Percentiles rank a stretch among this genome's conserved stretches.
Conservation (phyloP, 331 rosid genomes). For the Quercus tomentella region DNA sequence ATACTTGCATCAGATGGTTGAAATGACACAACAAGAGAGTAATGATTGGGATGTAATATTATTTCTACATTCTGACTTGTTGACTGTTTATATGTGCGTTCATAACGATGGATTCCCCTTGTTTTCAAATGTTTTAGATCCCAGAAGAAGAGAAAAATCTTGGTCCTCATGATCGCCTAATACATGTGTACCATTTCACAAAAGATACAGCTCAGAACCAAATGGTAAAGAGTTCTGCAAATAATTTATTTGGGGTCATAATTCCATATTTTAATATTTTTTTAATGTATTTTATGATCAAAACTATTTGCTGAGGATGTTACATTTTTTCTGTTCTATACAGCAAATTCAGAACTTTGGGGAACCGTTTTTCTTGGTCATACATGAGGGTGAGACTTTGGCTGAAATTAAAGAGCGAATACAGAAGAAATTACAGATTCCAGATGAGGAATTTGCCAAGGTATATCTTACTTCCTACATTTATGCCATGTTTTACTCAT, state of each 20-base stretch:
- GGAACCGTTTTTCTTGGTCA: slow-evolving; percentile 91
- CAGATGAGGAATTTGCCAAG: slow-evolving; percentile 87
- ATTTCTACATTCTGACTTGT: not conserved
- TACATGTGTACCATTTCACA: slow-evolving; percentile 85
- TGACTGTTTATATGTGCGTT: not conserved
- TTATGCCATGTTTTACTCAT: not conserved
- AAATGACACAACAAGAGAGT: not conserved
- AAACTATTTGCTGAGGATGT: not conserved
- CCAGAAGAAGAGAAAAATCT: slow-evolving; percentile 90
- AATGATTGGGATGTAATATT: not conserved
- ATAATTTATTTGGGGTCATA: slow-evolving; percentile 6
- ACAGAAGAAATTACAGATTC: slow-evolving; percentile 72
- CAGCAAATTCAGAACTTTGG: slow-evolving; percentile 94
- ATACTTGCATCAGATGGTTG: not conserved
- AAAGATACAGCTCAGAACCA: slow-evolving; percentile 80
- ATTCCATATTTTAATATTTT: slow-evolving; percentile 4
- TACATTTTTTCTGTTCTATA: slow-evolving; percentile 10
- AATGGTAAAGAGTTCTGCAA: slow-evolving; percentile 40
- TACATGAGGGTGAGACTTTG: slow-evolving; percentile 76
- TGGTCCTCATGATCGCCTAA: slow-evolving; percentile 66
- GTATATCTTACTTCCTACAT: slow-evolving; percentile 25
- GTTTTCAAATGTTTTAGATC: slow-evolving; percentile 35
- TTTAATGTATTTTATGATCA: not conserved
- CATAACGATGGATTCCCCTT: not conserved
- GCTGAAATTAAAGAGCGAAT: slow-evolving; percentile 64